phyloP scores from a whole-genome alignment of 495 filamentous ascomycete species.

The Tuber brumale region DNA sequence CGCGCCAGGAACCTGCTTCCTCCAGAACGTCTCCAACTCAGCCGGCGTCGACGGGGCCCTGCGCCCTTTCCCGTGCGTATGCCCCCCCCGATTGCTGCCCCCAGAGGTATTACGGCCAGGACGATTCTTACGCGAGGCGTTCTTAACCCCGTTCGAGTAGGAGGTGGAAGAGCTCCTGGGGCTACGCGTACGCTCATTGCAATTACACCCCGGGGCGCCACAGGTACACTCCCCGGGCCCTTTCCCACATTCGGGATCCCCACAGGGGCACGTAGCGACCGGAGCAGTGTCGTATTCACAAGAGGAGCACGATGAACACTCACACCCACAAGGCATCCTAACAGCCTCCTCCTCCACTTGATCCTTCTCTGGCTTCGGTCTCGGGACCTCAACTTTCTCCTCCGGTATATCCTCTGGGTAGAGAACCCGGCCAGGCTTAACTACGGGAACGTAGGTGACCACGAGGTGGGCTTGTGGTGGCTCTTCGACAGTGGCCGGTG shows the following conservation, averaged over 20 bases:
- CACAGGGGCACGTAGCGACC: slow-evolving; percentile 20
- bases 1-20: slow-evolving; percentile 27
- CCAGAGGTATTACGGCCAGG: background rate
- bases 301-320: slow-evolving; percentile 41
- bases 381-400: slow-evolving; percentile 20
- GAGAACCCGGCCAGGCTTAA: slow-evolving; percentile 27
- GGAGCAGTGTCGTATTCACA: slow-evolving; percentile 43
- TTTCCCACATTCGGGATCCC: slow-evolving; percentile 25
- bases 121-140: background rate
- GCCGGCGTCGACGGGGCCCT: slow-evolving; percentile 6
- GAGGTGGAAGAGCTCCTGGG: slow-evolving; percentile 19
- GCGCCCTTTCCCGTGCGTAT: background rate
- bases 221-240: slow-evolving; percentile 24
- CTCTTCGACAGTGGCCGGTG: background rate
- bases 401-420: slow-evolving; percentile 9
- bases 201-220: slow-evolving; percentile 30
- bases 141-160: slow-evolving; percentile 20
- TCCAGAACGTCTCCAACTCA: slow-evolving; percentile 33
- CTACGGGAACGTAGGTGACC: slow-evolving; percentile 9
- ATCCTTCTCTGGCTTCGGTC: slow-evolving; percentile 17
- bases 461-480: slow-evolving; percentile 12
- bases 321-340: slow-evolving; percentile 36
- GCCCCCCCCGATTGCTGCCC: background rate
- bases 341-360: slow-evolving; percentile 37
- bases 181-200: background rate